These are phyloP conservation scores for Lepidium aucheri DNA, from an alignment of 345 rosid species.

Conservation along the genomic window DNA sequence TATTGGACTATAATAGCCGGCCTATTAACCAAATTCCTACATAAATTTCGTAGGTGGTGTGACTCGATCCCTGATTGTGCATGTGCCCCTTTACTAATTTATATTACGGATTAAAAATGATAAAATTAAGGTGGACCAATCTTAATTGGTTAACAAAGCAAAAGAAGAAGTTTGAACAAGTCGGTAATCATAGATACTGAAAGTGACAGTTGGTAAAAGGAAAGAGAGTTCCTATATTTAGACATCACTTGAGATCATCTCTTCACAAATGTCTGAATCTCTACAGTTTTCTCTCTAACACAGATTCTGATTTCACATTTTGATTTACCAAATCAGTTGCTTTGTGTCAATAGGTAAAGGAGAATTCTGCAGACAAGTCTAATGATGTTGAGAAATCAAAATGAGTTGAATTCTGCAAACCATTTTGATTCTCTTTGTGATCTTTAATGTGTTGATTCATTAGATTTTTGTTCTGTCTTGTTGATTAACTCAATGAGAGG, in stretches of 20 bases:
- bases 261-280: conserved; percentile 20
- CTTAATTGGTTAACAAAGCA: conserved; percentile 14
- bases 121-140: background rate
- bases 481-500: background rate
- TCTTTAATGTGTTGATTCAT: background rate
- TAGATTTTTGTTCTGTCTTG: background rate
- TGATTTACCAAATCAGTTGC: conserved; percentile 1
- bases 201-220: conserved; percentile 27
- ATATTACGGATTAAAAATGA: background rate
- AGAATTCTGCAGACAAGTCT: background rate
- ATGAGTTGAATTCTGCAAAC: too few species aligned
- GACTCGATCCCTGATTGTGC: too few species aligned
- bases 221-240: conserved; percentile 19
- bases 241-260: conserved; percentile 13
- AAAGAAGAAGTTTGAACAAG: conserved; percentile 18
- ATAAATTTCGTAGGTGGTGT: too few species aligned
- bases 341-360: conserved; percentile 16
- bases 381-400: too few species aligned
- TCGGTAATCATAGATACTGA: conserved; percentile 27
- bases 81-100: too few species aligned
- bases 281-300: conserved; percentile 2
- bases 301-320: background rate
- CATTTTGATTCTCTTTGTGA: background rate
- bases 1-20: too few species aligned
- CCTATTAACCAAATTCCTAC: too few species aligned